Percentiles rank a stretch among this genome's conserved stretches.
phyloP scores from a whole-genome alignment of 1,139 yeast genomes.

The Debaryomyces fabryi region DNA sequence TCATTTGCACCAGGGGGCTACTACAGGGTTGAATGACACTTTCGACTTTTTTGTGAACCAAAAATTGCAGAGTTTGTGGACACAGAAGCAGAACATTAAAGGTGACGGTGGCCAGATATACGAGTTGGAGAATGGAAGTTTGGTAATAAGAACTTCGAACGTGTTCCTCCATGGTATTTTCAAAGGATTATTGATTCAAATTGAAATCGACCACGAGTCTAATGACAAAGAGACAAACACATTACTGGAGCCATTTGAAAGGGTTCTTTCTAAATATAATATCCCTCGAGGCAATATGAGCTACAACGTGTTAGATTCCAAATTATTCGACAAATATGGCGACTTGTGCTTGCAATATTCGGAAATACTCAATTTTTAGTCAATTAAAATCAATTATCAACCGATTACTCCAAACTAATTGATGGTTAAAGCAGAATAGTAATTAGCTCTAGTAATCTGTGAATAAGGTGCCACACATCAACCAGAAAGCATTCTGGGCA shows the following conservation, averaged over 20 bases:
- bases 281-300: slow-evolving; percentile 47
- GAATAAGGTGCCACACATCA: no score
- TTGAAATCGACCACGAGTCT: slow-evolving; percentile 36
- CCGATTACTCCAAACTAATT: background rate
- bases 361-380: slow-evolving; percentile 43
- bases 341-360: slow-evolving; percentile 53
- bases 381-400: slow-evolving; percentile 5
- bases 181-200: slow-evolving; percentile 68
- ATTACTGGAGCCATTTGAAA: slow-evolving; percentile 26
- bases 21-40: slow-evolving; percentile 51
- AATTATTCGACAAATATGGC: slow-evolving; percentile 36
- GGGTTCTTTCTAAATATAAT: slow-evolving; percentile 37
- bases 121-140: slow-evolving; percentile 49
- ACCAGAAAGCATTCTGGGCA: no score
- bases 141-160: slow-evolving; percentile 63
- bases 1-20: slow-evolving; percentile 48
- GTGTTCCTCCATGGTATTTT: slow-evolving; percentile 74
- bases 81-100: slow-evolving; percentile 65
- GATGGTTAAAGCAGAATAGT: background rate
- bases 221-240: slow-evolving; percentile 12
- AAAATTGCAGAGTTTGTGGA: slow-evolving; percentile 74
- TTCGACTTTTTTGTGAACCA: slow-evolving; percentile 52
- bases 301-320: slow-evolving; percentile 33
- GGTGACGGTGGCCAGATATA: slow-evolving; percentile 80
- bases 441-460: background rate